Base-by-base conservation (phyloP, 371 early-diverging fungal species). In the Mycotypha africana region DNA sequence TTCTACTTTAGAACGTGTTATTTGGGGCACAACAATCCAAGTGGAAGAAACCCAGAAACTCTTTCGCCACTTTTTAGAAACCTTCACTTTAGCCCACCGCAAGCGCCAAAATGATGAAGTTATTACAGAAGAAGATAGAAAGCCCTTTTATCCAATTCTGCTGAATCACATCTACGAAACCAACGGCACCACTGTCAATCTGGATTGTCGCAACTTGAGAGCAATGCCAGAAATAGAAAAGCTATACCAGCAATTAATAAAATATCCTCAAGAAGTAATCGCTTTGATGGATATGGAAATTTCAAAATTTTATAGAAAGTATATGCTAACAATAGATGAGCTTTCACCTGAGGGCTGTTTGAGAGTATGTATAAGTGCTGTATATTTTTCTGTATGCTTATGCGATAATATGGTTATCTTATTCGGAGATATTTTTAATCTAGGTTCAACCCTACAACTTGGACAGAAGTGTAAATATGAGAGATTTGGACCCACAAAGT, bases 1-100 rank as follows among this genome's bases (percentile, higher is more conserved):
- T 30, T 66, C 81, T 2, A 31, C 62, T 32, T 46, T 65, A 11
- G 60, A 57, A 12, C 80, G 84, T 39, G 70, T 92, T 45, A 95
- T 99, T 49, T 99, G 99, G 99, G 99, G 99, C 35, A 99, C 99
- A 0, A 93, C 92, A 7, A 87, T 99, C 55, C 91, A 93, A 55
- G 87, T 99, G 36, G 82, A 93, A 35, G 94, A 95, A 36, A 87
- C 89, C 33, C 91, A 89, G 70, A 65, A 69, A n/a, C 65, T 75
- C 20, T 99, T 99, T 74, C 76, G 85, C 38, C 85, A 93, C 51
- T 99, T 99, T 61, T 67, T 99, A 57, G 51, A 59, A 25, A 71
- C 86, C 42, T 97, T 91, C 58, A 84, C 81, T 8, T 47, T 79
- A 11, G 70, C 74, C 31, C 65, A 89, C 56, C 76, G 85, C 42